Conservation (phyloP, 2,329 filamentous ascomycete genomes). For the Aspergillus glaucus region DNA sequence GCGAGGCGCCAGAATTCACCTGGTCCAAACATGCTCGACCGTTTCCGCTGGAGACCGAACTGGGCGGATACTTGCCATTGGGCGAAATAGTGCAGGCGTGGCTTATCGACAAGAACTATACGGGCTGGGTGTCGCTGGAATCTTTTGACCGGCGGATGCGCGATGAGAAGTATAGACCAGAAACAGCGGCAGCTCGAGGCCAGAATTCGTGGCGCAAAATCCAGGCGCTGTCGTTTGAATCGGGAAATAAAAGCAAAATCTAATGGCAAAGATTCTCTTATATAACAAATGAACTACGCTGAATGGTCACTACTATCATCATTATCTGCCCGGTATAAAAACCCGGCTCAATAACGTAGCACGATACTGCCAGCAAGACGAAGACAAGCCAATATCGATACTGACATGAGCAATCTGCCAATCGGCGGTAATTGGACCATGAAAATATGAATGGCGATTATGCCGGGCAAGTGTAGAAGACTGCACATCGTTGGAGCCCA, state of each 20-base stretch:
- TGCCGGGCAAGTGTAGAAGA: not conserved
- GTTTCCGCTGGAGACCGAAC: conserved; percentile 24
- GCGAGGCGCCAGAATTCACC: conserved; percentile 23
- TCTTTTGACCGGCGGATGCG: conserved; percentile 27
- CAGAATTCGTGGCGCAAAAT: conserved; percentile 15
- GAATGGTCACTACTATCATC: too few relatives aligned
- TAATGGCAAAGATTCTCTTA: too few relatives aligned
- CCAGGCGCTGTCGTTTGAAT: not conserved
- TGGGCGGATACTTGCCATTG: conserved; percentile 23
- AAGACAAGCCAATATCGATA: too few relatives aligned
- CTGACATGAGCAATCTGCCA: too few relatives aligned
- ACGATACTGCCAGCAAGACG: too few relatives aligned
- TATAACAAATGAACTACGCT: too few relatives aligned
- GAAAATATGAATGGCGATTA: not conserved
- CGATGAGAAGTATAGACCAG: conserved; percentile 7
- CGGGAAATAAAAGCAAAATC: not conserved
- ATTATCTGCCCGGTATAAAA: too few relatives aligned
- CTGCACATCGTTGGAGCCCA: not conserved
- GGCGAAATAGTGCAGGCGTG: conserved; percentile 21
- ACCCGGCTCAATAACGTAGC: too few relatives aligned
- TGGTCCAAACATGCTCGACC: conserved; percentile 26
- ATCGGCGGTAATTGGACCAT: not conserved
- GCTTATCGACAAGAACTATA: conserved; percentile 23
- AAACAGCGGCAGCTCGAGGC: conserved; percentile 14
- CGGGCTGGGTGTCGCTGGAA: conserved; percentile 30